Evolutionary conservation across 345 rosid genomes (phyloP), one percentile per base, ranked within the genome.

Genomic region (Camelina hispida): DNA sequence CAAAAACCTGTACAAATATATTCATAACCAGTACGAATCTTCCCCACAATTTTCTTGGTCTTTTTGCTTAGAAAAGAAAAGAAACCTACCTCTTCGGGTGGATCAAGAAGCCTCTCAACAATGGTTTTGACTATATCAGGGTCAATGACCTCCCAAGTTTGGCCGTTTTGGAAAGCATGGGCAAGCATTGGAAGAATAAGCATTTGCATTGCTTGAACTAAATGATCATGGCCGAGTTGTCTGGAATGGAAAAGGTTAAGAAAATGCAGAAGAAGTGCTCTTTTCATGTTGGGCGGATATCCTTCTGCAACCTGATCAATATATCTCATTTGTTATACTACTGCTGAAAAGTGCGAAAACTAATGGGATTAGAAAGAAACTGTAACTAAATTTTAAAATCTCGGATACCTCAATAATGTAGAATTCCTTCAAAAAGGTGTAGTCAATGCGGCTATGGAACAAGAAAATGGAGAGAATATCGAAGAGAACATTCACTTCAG

Each of bases 91-190:
- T 95, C 99, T 83, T 95, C 99, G 18, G 99, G 99, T 75, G 99
- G 99, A 84, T 95, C 99, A 70, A 95, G 98, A 81, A 95, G 99
- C 81, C 93, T 90, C 85, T 95, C 99, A 35, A 92, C 99, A 69
- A 95, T 89, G 42, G 93, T 95, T 79, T 95, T 95, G 76, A 95
- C 84, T 55, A 90, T 95, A 62, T 59, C 72, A 82, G 90, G 83
- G 73, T 95, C 99, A 82, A 95, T 92, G 70, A 92, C 99, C 38
- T 92, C 98, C 99, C 98, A 95, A 23, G 81, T 95, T 82, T 89
- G 96, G 66, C 77, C 80, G 79, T 92, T 92, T 76, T 87, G 93
- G 77, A 95, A 92, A 47, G 99, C 93, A 85, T 92, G 96, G 67
- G 97, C 90, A 73, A 95, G 98, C 99, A 95, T 88, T 4, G 99